Evolutionary conservation across 164 flowering plant genomes (phyloP).

Genomic region (Umbellularia californica): DNA sequence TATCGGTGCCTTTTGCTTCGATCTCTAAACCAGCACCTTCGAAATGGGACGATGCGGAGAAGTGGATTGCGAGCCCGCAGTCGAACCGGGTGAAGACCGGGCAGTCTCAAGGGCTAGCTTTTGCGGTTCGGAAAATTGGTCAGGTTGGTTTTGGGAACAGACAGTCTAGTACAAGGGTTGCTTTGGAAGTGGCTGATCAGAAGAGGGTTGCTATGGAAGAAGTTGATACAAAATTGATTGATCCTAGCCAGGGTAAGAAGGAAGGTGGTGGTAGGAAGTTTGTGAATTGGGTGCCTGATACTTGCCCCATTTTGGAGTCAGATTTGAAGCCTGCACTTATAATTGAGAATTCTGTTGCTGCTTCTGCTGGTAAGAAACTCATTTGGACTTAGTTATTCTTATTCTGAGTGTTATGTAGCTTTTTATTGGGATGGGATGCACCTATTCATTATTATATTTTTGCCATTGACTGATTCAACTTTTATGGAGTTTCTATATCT

Average conservation of each 20-base stretch:
- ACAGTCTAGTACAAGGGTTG: conserved; percentile 52
- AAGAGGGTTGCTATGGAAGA: conserved; percentile 44
- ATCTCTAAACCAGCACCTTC: conserved; percentile 80
- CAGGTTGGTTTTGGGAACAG: conserved; percentile 39
- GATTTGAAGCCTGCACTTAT: conserved; percentile 41
- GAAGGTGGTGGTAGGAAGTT: conserved; percentile 40
- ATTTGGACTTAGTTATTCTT: background rate
- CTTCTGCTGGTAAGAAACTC: conserved; percentile 43
- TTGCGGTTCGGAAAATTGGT: conserved; percentile 35
- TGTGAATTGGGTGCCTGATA: conserved; percentile 44
- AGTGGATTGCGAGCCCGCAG: conserved; percentile 89
- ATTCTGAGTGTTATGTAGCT: too few species aligned
- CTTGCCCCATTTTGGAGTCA: conserved; percentile 40
- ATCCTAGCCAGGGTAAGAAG: conserved; percentile 42
- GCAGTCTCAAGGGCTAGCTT: conserved; percentile 29
- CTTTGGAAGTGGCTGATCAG: conserved; percentile 61
- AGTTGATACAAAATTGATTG: conserved; percentile 69
- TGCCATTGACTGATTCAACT: too few species aligned
- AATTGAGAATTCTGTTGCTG: conserved; percentile 39
- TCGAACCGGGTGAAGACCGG: conserved; percentile 42
- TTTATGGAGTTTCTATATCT: too few species aligned
- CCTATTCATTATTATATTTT: too few species aligned
- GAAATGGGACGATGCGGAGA: conserved; percentile 96
- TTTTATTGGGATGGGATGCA: too few species aligned
- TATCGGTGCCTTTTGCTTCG: conserved; percentile 42